Evolutionary conservation across 78 protist species (phyloP).

Genomic region (Dictyostelium purpureum): DNA sequence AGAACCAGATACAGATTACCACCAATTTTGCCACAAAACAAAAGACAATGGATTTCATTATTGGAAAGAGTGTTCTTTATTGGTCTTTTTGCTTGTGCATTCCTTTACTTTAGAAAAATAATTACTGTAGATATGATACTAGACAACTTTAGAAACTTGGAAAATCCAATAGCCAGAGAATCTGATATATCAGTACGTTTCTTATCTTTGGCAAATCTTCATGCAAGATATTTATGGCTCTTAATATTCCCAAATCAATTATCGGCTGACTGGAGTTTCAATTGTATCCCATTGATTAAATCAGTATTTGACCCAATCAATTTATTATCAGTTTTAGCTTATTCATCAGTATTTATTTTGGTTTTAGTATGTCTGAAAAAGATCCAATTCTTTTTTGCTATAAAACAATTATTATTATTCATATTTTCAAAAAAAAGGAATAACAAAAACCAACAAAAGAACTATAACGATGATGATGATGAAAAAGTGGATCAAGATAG

Average conservation of each 20-base stretch:
- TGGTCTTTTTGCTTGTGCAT: neutral
- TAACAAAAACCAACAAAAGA: neutral
- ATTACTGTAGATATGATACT: conserved; percentile 28
- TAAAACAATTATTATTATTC: too few species aligned
- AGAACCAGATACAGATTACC: too few species aligned
- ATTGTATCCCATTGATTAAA: conserved; percentile 31
- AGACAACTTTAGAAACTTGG: conserved; percentile 43
- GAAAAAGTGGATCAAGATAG: neutral
- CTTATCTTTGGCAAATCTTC: neutral
- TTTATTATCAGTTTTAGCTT: neutral
- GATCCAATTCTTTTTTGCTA: neutral
- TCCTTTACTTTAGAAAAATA: neutral
- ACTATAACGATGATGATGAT: neutral
- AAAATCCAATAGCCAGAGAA: conserved; percentile 63
- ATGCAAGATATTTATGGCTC: conserved; percentile 20
- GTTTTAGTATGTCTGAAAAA: neutral
- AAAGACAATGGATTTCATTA: neutral
- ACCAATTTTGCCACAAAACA: neutral
- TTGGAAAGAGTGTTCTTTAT: neutral
- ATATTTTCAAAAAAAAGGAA: neutral
- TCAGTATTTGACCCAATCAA: neutral
- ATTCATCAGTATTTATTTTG: neutral
- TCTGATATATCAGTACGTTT: neutral
- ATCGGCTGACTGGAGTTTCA: conserved; percentile 55
- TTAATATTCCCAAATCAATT: conserved; percentile 10